Evolutionary conservation across 306 rosid genomes (phyloP), one percentile per base, ranked within the genome.

Genomic region (Malus asiatica): DNA sequence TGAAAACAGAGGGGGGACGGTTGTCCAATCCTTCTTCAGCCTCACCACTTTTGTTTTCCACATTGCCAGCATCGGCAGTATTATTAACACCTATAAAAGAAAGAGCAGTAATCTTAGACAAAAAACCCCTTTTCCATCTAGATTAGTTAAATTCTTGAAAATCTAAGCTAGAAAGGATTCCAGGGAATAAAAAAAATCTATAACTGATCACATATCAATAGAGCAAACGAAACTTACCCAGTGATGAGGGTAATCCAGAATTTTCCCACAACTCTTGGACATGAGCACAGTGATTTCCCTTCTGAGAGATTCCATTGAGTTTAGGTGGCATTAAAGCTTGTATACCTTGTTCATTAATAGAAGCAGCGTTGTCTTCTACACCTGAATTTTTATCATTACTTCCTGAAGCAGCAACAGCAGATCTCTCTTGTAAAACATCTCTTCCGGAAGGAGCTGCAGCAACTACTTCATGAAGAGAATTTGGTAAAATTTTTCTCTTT

Each of bases 1-100:
- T 71, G 58, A 79, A 66, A 42, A 51, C 81, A 69, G 71, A 68
- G 68, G 85, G 44, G 71, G 76, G 55, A 48, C 66, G 78, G 23
- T 38, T 35, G 57, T 86, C 57, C 52, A 55, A 18, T 51, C 73
- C 81, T 80, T 84, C 87, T 77, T 57, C 72, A 83, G 76, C 27
- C 40, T 82, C 85, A 77, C 57, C 81, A 5, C 57, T 52, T 69
- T 65, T 67, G 5, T 75, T 73, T 77, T 76, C 86, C 77, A 73
- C 65, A 74, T 75, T 61, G 42, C 75, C 90, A 78, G 66, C 73
- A 51, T 63, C 61, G 33, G 70, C 70, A 63, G 62, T 62, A 76
- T 25, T 71, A 62, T 69, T 46, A 76, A 69, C 68, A 85, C 72
- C 90, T 88, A 78, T 74, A 73, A 73, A 60, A 80, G 44, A 61